Percentiles rank a stretch among this genome's conserved stretches.
These are phyloP conservation scores for Phaeotremella fagi DNA, from an alignment of 768 basidiomycete species.

Conservation along the genomic window DNA sequence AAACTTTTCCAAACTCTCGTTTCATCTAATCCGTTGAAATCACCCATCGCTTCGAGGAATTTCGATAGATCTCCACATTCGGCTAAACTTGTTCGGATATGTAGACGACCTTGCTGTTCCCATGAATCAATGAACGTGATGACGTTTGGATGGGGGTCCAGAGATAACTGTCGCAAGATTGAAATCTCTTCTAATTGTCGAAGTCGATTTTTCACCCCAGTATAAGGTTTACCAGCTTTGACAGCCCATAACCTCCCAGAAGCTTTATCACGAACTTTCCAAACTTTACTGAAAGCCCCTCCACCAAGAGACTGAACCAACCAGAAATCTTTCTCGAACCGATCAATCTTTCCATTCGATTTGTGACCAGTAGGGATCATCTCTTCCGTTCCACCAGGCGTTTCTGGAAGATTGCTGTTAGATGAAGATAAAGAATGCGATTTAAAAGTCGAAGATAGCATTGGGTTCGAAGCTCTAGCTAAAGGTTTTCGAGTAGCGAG, in stretches of 20 bases:
- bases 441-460: slow-evolving; percentile 39
- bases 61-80: slow-evolving; percentile 78
- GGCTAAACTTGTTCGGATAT: slow-evolving; percentile 90
- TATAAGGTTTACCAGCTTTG: slow-evolving; percentile 77
- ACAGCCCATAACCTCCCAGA: slow-evolving; percentile 64
- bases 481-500: slow-evolving; percentile 21
- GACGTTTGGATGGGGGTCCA: slow-evolving; percentile 59
- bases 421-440: neutral
- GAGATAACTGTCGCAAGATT: slow-evolving; percentile 69
- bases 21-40: slow-evolving; percentile 79
- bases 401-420: slow-evolving; percentile 1
- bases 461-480: slow-evolving; percentile 42
- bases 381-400: neutral
- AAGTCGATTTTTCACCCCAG: slow-evolving; percentile 80
- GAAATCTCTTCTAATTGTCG: slow-evolving; percentile 93
- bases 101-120: slow-evolving; percentile 85
- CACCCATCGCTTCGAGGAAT: slow-evolving; percentile 89
- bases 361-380: too few species aligned
- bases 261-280: slow-evolving; percentile 56
- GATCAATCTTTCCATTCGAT: neutral
- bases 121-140: slow-evolving; percentile 88
- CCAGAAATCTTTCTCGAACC: slow-evolving; percentile 73
- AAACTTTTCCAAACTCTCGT: slow-evolving; percentile 93
- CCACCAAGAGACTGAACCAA: slow-evolving; percentile 77
- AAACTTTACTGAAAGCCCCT: slow-evolving; percentile 90